Base-by-base conservation (phyloP, 1,284 basidiomycete genomes). In the Grifola frondosa region DNA sequence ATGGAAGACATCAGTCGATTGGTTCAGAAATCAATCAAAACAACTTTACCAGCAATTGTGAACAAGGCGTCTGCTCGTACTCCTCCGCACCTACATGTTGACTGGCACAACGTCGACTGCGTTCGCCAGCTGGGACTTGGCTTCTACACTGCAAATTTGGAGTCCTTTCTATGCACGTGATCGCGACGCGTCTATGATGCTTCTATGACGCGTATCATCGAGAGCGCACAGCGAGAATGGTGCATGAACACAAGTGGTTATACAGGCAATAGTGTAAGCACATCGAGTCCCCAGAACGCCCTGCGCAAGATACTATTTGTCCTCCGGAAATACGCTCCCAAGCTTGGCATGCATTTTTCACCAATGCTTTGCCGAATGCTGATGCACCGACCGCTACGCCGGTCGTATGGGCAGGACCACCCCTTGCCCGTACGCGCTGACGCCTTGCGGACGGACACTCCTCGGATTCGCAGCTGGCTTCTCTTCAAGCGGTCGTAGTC, bases 271-370 rank as follows among this genome's bases (percentile, higher is more conserved):
- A 13, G 42, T 58, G 15, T 66, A 66, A 37, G 66, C 69, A 2
- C 71, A 74, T 41, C 45, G 58, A 36, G 64, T 70, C 32, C 68
- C 25, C 64, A 61, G 22, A 36, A 50, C 9, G 70, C 75, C 1
- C 53, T 77, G 21, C 59, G 56, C 9, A 67, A 69, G 2, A 62
- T 77, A 9, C 50, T 75, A 17, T 44, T 50, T n/a, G 53, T 77
- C 6, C 44, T 63, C 12, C 62, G 62, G 10, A 75, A 76, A 55
- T 75, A 76, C 50, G 53, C 65, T 1, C 44, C 59, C 8, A 68
- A 62, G 49, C 30, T 67, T 15, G 46, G 51, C 10, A 28, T 48
- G 0, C n/a, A n/a, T n/a, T n/a, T n/a, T n/a, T n/a, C n/a, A n/a
- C n/a, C n/a, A n/a, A n/a, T n/a, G n/a, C n/a, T n/a, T n/a, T 1